Percentiles rank a stretch among this genome's conserved stretches.
Evolutionary conservation across 495 filamentous ascomycete species (phyloP).

Genomic region (Stereocaulon alpinum): DNA sequence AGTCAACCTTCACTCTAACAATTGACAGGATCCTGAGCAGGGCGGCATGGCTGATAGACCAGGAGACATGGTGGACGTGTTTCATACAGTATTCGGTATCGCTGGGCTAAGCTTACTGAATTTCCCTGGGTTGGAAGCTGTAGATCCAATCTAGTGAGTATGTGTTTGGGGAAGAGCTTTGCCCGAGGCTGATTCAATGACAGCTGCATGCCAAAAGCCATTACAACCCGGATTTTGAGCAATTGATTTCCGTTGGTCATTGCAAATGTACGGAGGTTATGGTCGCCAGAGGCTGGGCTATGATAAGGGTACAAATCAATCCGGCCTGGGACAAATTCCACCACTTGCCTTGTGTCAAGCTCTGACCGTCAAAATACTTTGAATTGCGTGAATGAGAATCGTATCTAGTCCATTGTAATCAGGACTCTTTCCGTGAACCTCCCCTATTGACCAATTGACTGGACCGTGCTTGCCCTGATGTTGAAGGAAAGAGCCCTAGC

Average conservation of each 20-base stretch:
- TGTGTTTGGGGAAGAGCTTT: not conserved
- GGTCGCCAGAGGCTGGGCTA: not conserved
- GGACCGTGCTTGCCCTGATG: not conserved
- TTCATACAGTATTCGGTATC: conserved; percentile 84
- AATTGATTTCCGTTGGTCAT: not conserved
- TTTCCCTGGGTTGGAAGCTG: conserved; percentile 61
- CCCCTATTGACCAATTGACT: not conserved
- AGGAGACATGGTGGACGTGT: conserved; percentile 92
- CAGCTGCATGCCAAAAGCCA: conserved; percentile 66
- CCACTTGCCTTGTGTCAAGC: too few species aligned
- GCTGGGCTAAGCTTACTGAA: conserved; percentile 78
- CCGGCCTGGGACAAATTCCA: not conserved
- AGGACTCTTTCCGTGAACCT: not conserved
- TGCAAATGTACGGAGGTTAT: not conserved
- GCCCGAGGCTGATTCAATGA: conserved; percentile 10
- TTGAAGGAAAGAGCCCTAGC: not conserved
- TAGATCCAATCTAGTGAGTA: conserved; percentile 81
- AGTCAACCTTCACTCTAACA: conserved; percentile 18
- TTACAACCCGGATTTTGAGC: conserved; percentile 27
- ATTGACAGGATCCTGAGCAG: conserved; percentile 57
- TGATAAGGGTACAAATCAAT: not conserved
- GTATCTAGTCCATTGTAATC: not conserved
- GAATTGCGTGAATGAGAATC: not conserved
- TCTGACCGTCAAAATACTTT: too few species aligned
- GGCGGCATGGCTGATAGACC: conserved; percentile 88